These are phyloP conservation scores for Syzygium aqueum DNA, from an alignment of 345 rosid species.

Conservation along the genomic window DNA sequence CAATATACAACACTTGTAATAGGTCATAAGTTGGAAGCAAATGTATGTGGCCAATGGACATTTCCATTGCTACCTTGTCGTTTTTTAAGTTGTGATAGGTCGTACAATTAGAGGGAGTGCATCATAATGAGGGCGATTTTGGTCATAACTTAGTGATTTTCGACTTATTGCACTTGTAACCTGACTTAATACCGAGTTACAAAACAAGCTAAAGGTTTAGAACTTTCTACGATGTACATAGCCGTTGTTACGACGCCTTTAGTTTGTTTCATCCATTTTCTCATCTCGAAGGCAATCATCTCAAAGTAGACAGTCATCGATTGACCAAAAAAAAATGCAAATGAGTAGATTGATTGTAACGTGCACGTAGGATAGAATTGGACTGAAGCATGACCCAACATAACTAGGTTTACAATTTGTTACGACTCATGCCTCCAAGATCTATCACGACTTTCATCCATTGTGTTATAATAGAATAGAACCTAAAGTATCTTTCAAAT, in stretches of 20 bases:
- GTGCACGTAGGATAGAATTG: background rate
- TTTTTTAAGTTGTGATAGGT: background rate
- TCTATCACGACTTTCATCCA: too few relatives aligned
- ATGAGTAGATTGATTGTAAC: background rate
- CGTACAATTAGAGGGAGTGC: background rate
- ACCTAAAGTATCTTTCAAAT: background rate
- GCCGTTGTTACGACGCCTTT: background rate
- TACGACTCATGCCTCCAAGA: too few relatives aligned
- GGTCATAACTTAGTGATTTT: background rate
- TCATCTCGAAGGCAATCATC: background rate
- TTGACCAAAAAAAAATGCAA: background rate
- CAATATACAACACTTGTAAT: background rate
- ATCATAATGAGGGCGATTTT: background rate
- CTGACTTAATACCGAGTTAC: background rate
- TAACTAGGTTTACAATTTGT: too few relatives aligned
- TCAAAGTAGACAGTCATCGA: too few relatives aligned
- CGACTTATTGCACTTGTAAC: background rate
- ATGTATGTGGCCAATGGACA: background rate
- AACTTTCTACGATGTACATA: background rate
- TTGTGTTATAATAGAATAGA: too few relatives aligned
- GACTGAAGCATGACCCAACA: background rate
- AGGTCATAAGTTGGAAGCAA: too few relatives aligned
- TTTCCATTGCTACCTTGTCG: background rate
- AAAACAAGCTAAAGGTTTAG: background rate
- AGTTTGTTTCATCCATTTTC: background rate